A percentile compares a stretch with the other conserved stretches of the same genome.
Evolutionary conservation across 140 eudicot genomes (phyloP).

Genomic region (Stevia rebaudiana): DNA sequence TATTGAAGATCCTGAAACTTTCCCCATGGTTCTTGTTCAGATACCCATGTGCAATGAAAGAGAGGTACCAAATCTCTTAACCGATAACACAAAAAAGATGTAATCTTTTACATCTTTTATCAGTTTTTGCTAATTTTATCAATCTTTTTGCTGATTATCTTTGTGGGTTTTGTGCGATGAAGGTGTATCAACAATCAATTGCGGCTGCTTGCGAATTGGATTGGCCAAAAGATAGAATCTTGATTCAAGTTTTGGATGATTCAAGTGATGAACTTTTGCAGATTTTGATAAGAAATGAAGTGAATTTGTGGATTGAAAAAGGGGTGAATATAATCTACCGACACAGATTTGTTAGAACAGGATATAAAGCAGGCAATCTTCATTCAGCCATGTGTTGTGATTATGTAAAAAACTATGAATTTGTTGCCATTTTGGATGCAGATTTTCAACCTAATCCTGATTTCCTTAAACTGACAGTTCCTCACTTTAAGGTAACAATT

Average conservation of each 20-base stretch:
- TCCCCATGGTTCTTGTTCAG: slow-evolving; percentile 57
- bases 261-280: slow-evolving; percentile 72
- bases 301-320: slow-evolving; percentile 64
- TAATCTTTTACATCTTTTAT: too few relatives aligned
- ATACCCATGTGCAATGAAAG: slow-evolving; percentile 51
- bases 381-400: slow-evolving; percentile 89
- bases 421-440: slow-evolving; percentile 89
- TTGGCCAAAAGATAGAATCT: slow-evolving; percentile 83
- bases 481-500: slow-evolving; percentile 87
- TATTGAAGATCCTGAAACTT: slow-evolving; percentile 40
- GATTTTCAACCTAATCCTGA: slow-evolving; percentile 90
- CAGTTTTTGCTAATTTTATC: neutral
- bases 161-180: slow-evolving; percentile 20
- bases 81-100: neutral
- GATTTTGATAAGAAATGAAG: slow-evolving; percentile 73
- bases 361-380: slow-evolving; percentile 93
- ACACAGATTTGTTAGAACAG: slow-evolving; percentile 67
- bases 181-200: slow-evolving; percentile 82
- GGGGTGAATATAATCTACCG: slow-evolving; percentile 77
- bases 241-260: slow-evolving; percentile 81
- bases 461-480: slow-evolving; percentile 67
- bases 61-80: slow-evolving; percentile 28
- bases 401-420: slow-evolving; percentile 87
- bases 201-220: slow-evolving; percentile 80
- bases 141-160: neutral